Evolutionary conservation across 2,329 filamentous ascomycete genomes (phyloP).

Genomic region (Aspergillus fijiensis): DNA sequence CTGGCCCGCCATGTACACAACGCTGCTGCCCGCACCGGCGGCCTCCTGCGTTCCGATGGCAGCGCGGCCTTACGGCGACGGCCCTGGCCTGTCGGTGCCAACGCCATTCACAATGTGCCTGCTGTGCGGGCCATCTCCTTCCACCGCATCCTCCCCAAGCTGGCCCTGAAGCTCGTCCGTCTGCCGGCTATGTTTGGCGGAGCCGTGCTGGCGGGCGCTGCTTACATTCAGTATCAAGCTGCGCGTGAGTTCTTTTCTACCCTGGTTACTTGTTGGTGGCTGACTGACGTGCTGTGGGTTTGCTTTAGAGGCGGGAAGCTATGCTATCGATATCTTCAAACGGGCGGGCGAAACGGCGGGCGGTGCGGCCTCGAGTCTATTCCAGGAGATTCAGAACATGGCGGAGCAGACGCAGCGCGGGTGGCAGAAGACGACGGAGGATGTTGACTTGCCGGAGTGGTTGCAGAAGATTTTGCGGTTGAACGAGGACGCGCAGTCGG

Average conservation of each 20-base stretch:
- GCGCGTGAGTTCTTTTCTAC: conserved; percentile 60
- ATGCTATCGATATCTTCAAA: conserved; percentile 72
- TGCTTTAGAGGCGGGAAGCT: conserved; percentile 68
- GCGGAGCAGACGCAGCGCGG: conserved; percentile 76
- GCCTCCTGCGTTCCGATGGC: conserved; percentile 66
- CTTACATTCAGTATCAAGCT: conserved; percentile 96
- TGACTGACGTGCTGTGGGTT: background rate
- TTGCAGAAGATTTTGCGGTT: conserved; percentile 68
- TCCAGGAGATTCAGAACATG: conserved; percentile 70
- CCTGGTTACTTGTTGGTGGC: background rate
- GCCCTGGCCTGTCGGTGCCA: conserved; percentile 73
- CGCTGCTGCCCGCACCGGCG: conserved; percentile 61
- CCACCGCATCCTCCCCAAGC: conserved; percentile 70
- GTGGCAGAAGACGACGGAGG: conserved; percentile 80
- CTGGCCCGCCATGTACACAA: conserved; percentile 65
- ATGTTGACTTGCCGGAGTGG: conserved; percentile 73
- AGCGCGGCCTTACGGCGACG: conserved; percentile 62
- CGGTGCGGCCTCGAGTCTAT: conserved; percentile 66
- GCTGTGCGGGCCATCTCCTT: conserved; percentile 66
- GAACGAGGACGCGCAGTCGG: conserved; percentile 60
- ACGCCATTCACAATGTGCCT: conserved; percentile 77
- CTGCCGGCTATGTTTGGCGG: conserved; percentile 91
- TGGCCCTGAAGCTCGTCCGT: conserved; percentile 84
- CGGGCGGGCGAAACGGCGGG: conserved; percentile 70
- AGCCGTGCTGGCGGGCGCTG: conserved; percentile 78